phyloP scores from a whole-genome alignment of 1,284 basidiomycete genomes.

The Ganoderma lingzhi region DNA sequence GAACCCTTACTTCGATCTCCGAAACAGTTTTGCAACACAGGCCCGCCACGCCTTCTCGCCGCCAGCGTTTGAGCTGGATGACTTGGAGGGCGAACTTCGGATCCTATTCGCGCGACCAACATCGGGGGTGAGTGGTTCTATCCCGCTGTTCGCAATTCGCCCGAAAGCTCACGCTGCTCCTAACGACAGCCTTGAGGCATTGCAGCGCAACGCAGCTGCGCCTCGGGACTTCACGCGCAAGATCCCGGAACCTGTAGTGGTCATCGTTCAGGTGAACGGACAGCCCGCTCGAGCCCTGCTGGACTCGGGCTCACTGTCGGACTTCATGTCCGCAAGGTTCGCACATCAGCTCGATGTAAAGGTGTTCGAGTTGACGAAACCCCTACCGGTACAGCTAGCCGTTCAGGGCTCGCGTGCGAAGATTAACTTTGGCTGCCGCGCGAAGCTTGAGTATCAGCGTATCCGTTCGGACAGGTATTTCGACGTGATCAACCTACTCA shows the following conservation, averaged over 20 bases:
- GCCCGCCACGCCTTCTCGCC: too few relatives aligned
- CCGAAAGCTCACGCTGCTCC: too few relatives aligned
- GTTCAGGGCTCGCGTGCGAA: conserved; percentile 23
- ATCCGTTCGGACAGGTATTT: conserved; percentile 39
- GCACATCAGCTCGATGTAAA: conserved; percentile 16
- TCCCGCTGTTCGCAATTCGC: too few relatives aligned
- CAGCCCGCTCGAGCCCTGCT: conserved; percentile 17
- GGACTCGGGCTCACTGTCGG: conserved; percentile 20
- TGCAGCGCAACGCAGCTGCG: conserved; percentile 13
- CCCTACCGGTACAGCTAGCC: conserved; percentile 20
- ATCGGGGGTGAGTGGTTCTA: too few relatives aligned
- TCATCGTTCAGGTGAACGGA: conserved; percentile 12
- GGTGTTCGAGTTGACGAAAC: conserved; percentile 13
- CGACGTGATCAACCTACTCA: conserved; percentile 39
- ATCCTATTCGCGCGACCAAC: too few relatives aligned
- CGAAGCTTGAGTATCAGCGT: conserved; percentile 18
- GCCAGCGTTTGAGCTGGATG: too few relatives aligned
- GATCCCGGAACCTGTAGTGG: neutral
- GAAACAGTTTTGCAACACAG: too few relatives aligned
- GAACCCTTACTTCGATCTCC: too few relatives aligned
- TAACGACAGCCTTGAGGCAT: too few relatives aligned
- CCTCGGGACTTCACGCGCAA: neutral
- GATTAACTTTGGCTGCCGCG: too few relatives aligned
- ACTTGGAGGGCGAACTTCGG: too few relatives aligned
- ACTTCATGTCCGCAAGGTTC: too few relatives aligned